A percentile compares a stretch with the other conserved stretches of the same genome.
Conservation (phyloP, 2,329 filamentous ascomycete genomes). For the Fusarium longipes region DNA sequence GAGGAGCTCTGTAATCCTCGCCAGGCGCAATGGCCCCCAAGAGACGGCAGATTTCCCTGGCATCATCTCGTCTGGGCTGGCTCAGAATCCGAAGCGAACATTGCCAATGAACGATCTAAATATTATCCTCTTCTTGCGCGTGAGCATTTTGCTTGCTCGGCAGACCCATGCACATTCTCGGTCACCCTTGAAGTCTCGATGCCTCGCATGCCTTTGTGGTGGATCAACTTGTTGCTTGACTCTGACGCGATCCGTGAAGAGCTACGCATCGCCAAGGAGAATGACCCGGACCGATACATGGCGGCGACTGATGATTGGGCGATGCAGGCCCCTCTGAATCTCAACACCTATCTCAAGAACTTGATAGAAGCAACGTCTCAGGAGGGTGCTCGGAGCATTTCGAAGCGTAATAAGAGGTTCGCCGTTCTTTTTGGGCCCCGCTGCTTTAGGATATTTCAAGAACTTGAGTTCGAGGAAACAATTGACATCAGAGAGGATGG, state of each 20-base stretch:
- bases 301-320: constrained; percentile 56
- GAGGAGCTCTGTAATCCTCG: constrained; percentile 48
- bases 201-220: constrained; percentile 59
- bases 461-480: constrained; percentile 61
- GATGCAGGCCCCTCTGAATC: constrained; percentile 56
- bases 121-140: constrained; percentile 54
- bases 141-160: constrained; percentile 57
- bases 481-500: constrained; percentile 51
- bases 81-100: constrained; percentile 45
- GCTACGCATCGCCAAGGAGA: constrained; percentile 53
- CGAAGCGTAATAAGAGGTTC: constrained; percentile 68
- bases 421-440: constrained; percentile 63
- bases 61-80: constrained; percentile 54
- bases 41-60: constrained; percentile 53
- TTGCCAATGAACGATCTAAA: constrained; percentile 46
- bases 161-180: constrained; percentile 55
- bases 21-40: constrained; percentile 51
- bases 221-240: constrained; percentile 60
- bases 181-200: constrained; percentile 61
- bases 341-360: constrained; percentile 65
- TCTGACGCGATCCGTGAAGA: constrained; percentile 56
- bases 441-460: constrained; percentile 61
- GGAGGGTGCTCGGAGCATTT: constrained; percentile 59
- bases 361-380: constrained; percentile 54
- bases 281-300: constrained; percentile 62